A percentile compares a stretch with the other conserved stretches of the same genome.
Evolutionary conservation across 345 rosid genomes (phyloP).

Genomic region (Sonneratia caseolaris): DNA sequence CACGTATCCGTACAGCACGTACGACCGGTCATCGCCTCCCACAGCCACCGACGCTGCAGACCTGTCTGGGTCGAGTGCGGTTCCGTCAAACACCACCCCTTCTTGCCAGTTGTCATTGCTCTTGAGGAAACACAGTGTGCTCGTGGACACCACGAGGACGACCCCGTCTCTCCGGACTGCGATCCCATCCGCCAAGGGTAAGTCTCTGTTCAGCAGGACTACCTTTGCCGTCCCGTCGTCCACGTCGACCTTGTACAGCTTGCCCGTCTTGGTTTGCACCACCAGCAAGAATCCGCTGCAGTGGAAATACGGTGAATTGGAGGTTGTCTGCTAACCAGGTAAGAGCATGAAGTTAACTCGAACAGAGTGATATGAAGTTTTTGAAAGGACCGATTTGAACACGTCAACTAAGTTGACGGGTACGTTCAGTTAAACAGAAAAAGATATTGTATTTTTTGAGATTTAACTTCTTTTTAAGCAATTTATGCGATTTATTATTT

Average conservation of each 20-base stretch:
- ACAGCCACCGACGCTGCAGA: conserved; percentile 46
- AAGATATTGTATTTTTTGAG: not conserved
- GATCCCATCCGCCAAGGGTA: conserved; percentile 51
- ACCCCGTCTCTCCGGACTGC: conserved; percentile 56
- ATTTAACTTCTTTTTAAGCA: too few relatives aligned
- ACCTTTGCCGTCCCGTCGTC: conserved; percentile 50
- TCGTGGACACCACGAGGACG: conserved; percentile 48
- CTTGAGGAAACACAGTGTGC: conserved; percentile 64
- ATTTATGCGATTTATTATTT: too few relatives aligned
- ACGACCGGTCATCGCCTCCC: conserved; percentile 51
- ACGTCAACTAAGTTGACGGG: not conserved
- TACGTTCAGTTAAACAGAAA: not conserved
- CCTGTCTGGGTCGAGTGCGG: conserved; percentile 48
- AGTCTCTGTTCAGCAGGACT: conserved; percentile 38
- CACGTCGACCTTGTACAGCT: conserved; percentile 70
- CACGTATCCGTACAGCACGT: conserved; percentile 62
- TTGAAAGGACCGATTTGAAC: not conserved
- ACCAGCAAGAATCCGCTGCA: conserved; percentile 69
- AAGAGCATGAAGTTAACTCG: too few relatives aligned
- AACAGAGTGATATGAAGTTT: too few relatives aligned
- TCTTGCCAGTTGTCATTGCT: conserved; percentile 64
- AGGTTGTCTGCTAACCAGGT: too few relatives aligned
- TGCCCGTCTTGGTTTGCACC: conserved; percentile 81
- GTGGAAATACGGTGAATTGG: not conserved
- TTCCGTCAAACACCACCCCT: conserved; percentile 64